Conservation (phyloP, 768 basidiomycete genomes). For the Kwoniella dendrophila region DNA sequence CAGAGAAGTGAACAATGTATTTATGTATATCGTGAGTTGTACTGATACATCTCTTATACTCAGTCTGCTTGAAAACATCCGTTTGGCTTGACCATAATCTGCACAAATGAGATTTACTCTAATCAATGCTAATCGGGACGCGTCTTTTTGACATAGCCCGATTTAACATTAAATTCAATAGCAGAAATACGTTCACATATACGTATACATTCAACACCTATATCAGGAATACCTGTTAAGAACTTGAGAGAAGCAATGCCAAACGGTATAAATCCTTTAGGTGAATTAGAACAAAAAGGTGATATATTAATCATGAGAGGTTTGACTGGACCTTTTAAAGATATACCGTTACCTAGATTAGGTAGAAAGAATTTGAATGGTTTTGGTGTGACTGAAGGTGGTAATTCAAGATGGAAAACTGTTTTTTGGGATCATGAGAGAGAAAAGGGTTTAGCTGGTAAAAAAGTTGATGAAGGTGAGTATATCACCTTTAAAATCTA, state of each 20-base stretch:
- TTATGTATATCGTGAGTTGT: slow-evolving; percentile 40
- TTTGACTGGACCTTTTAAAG: slow-evolving; percentile 34
- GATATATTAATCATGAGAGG: slow-evolving; percentile 40
- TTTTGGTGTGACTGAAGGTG: slow-evolving; percentile 31
- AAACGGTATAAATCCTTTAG: slow-evolving; percentile 20
- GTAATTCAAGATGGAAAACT: slow-evolving; percentile 31
- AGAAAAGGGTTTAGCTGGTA: slow-evolving; percentile 40
- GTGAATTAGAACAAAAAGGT: slow-evolving; percentile 35
- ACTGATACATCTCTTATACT: neutral
- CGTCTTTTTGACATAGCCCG: no score
- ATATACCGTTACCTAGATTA: slow-evolving; percentile 33
- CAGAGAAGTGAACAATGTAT: slow-evolving; percentile 41
- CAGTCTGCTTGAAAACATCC: no score
- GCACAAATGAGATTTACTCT: neutral
- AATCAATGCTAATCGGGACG: neutral
- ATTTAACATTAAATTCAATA: slow-evolving; percentile 27
- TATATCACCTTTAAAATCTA: neutral
- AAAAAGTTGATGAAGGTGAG: slow-evolving; percentile 45
- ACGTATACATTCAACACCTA: slow-evolving; percentile 31
- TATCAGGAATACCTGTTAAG: slow-evolving; percentile 14
- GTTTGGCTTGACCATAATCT: no score
- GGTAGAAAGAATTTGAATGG: slow-evolving; percentile 41
- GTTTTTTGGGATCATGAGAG: slow-evolving; percentile 49
- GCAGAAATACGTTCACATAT: slow-evolving; percentile 37
- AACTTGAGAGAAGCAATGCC: slow-evolving; percentile 30